These are phyloP conservation scores for Fusarium sambucinum DNA, from an alignment of 2,329 filamentous ascomycete genomes.

Conservation along the genomic window DNA sequence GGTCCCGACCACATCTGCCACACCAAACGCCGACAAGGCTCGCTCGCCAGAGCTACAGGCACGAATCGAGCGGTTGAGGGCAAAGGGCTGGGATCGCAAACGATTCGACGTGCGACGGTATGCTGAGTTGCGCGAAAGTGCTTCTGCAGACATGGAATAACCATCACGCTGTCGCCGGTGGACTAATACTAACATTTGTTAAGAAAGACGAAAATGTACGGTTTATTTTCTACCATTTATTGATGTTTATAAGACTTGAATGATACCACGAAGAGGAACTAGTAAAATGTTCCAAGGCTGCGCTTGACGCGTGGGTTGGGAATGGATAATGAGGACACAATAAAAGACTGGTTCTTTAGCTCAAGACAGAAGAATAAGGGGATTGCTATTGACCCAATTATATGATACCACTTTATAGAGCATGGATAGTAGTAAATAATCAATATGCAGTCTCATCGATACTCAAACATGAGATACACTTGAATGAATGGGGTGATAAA, in stretches of 20 bases:
- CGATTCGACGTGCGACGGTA: constrained; percentile 67
- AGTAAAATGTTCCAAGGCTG: constrained; percentile 7
- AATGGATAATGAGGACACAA: constrained; percentile 12
- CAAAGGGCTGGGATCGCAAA: constrained; percentile 66
- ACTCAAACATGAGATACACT: constrained; percentile 13
- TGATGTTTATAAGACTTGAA: constrained; percentile 33
- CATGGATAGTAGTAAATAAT: constrained; percentile 3
- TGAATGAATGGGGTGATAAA: constrained; percentile 5
- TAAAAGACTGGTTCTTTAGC: constrained; percentile 36
- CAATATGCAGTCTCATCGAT: constrained; percentile 4
- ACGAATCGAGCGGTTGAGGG: constrained; percentile 66
- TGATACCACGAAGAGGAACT: constrained; percentile 31
- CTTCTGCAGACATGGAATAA: constrained; percentile 61
- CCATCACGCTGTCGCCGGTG: neutral
- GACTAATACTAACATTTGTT: neutral
- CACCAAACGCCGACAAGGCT: constrained; percentile 51
- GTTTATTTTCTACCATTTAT: constrained; percentile 22
- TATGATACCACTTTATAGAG: constrained; percentile 33
- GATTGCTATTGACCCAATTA: neutral
- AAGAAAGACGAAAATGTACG: constrained; percentile 4
- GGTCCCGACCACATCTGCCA: constrained; percentile 22
- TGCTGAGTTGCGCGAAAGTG: constrained; percentile 64
- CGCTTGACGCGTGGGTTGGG: constrained; percentile 6
- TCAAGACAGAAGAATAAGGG: neutral
- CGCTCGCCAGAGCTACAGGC: constrained; percentile 59